phyloP scores from a whole-genome alignment of 148 eudicot species.

The Diospyros lotus region DNA sequence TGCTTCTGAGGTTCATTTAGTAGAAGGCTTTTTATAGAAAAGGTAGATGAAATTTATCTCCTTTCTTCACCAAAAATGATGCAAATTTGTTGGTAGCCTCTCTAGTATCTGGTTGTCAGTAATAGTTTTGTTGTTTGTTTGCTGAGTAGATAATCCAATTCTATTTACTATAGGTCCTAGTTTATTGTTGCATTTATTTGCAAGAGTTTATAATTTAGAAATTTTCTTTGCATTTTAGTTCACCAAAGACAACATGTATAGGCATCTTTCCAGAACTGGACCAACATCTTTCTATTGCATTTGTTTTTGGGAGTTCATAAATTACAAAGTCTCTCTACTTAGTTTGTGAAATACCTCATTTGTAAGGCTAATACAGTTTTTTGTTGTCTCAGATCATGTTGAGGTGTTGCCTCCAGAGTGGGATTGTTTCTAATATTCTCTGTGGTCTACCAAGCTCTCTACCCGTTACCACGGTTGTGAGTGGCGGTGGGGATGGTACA shows the following conservation, averaged over 20 bases:
- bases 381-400: constrained; percentile 57
- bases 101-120: not conserved
- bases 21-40: not conserved
- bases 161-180: not conserved
- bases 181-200: not conserved
- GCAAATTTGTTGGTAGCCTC: not conserved
- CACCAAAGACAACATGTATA: not conserved
- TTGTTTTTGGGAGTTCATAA: not conserved
- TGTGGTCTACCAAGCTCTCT: constrained; percentile 91
- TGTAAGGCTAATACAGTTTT: not conserved
- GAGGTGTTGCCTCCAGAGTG: constrained; percentile 76
- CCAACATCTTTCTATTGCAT: no score
- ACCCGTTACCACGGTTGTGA: constrained; percentile 81
- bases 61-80: not conserved
- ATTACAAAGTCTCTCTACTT: not conserved
- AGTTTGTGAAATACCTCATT: not conserved
- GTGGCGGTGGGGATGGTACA: constrained; percentile 93
- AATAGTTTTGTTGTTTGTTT: not conserved
- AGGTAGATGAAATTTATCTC: not conserved
- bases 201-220: not conserved
- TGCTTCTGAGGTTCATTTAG: not conserved
- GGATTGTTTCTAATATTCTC: constrained; percentile 49
- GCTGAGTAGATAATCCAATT: not conserved
- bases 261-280: no score
- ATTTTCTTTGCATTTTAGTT: not conserved